These are phyloP conservation scores for Pinus taeda DNA, from an alignment of 75 land plant genomes.

Conservation along the genomic window DNA sequence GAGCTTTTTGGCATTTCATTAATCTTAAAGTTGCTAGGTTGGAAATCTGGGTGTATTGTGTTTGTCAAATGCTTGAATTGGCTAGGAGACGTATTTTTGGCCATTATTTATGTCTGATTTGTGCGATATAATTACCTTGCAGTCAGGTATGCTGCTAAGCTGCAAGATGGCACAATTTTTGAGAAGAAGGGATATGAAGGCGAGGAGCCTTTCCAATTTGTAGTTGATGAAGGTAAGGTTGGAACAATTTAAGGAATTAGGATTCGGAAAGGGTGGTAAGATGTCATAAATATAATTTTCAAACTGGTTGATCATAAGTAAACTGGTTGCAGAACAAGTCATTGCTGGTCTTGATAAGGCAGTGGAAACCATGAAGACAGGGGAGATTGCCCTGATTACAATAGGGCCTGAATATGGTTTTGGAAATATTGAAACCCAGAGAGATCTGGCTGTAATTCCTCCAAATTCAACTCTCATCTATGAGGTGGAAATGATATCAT, in stretches of 20 bases:
- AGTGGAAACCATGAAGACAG: conserved; percentile 50
- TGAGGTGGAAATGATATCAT: conserved; percentile 65
- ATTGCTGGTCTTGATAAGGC: conserved; percentile 48
- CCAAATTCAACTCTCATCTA: conserved; percentile 52
- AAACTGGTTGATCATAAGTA: neutral
- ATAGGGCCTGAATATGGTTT: conserved; percentile 70
- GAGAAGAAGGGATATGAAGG: conserved; percentile 58
- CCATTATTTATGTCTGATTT: neutral
- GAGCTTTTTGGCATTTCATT: neutral
- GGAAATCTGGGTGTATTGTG: neutral
- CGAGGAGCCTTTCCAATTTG: conserved; percentile 40
- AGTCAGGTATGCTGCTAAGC: conserved; percentile 55
- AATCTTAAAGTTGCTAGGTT: neutral
- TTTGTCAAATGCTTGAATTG: neutral
- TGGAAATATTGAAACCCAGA: conserved; percentile 39
- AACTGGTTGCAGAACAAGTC: conserved; percentile 30
- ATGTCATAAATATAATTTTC: neutral
- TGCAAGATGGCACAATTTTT: conserved; percentile 78
- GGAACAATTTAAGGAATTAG: neutral
- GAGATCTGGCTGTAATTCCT: conserved; percentile 55
- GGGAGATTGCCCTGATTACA: conserved; percentile 50
- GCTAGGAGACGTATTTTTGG: neutral
- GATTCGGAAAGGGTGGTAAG: neutral
- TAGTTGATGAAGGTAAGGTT: conserved; percentile 64
- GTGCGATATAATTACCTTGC: neutral